Conservation (phyloP, 257 asterid species). For the Nicotiana paniculata region DNA sequence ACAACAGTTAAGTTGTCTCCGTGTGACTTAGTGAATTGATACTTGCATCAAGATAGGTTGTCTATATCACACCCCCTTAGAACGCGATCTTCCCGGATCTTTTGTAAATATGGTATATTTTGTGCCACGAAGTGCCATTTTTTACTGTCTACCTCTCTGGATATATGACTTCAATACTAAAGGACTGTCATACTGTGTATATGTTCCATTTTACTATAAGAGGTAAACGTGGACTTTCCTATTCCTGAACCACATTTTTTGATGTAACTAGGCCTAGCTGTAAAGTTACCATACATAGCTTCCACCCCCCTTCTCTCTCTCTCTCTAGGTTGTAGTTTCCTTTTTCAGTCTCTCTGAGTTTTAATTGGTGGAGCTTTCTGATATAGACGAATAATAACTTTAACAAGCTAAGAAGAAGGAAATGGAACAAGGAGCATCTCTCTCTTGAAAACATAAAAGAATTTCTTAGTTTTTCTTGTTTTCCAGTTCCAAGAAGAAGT, state of each 20-base stretch:
- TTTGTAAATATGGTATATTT: no score
- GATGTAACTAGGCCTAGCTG: not conserved
- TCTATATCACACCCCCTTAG: no score
- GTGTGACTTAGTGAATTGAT: no score
- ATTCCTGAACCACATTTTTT: not conserved
- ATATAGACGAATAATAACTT: not conserved
- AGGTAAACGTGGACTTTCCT: not conserved
- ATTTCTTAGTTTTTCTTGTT: no score
- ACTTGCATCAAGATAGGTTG: accelerated
- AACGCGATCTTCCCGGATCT: no score
- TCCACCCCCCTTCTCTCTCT: not conserved
- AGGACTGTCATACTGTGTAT: no score
- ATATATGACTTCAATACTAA: no score
- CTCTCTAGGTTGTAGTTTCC: not conserved
- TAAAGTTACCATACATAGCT: not conserved
- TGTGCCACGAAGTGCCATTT: accelerated
- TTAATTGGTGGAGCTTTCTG: not conserved
- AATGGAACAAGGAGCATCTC: not conserved
- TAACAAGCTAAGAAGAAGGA: not conserved
- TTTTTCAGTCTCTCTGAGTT: not conserved
- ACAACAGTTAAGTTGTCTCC: no score
- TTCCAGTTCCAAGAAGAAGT: constrained; percentile 8
- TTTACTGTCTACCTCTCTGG: no score
- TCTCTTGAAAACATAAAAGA: not conserved
- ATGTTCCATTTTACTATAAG: not conserved